Evolutionary conservation across 768 basidiomycete genomes (phyloP), one percentile per base, ranked within the genome.

Genomic region (Phaeotremella fagi): DNA sequence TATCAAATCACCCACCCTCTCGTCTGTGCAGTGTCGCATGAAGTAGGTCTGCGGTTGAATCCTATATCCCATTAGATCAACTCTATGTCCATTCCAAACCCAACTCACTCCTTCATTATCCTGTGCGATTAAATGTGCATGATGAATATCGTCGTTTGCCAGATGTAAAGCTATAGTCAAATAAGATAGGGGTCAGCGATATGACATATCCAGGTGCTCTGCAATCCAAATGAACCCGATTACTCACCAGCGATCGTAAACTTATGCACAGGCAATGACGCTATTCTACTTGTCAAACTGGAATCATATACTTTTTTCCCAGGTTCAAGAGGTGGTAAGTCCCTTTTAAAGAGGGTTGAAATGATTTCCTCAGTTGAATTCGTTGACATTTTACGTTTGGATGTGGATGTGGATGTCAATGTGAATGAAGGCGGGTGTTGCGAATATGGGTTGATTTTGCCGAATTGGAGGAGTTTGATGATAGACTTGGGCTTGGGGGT

Each of bases 71-170:
- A 7, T 45, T 15, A 28, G 41, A 18, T 45, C 7, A 28, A 24
- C 24, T 45, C 24, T 7, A 11, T 6, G 24, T 20, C 14, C 7
- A 9, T 24, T 23, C n/a, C 9, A 26, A 38, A 28, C 23, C 5
- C 22, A 5, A 59, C 63, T 56, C 43, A 65, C 63, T 2, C 71
- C 71, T 45, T 73, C 66, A 55, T 69, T 62, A 31, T 64, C 60
- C 48, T 71, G 64, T 1, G 69, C 64, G 25, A 73, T 68, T 35
- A 61, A 37, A 50, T 73, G 71, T 24, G 54, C 55, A 24, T 62
- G 59, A 27, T 67, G 55, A 25, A 70, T 70, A 57, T 73, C 71
- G 42, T 73, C 71, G 45, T 73, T 73, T 3, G 69, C 69, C 1
- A 73, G 61, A 53, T 73, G 69, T 12, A 73, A 45, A 2, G 66